Conservation (phyloP, 139 green algal species). For the Chlorokybus atmophyticus region DNA sequence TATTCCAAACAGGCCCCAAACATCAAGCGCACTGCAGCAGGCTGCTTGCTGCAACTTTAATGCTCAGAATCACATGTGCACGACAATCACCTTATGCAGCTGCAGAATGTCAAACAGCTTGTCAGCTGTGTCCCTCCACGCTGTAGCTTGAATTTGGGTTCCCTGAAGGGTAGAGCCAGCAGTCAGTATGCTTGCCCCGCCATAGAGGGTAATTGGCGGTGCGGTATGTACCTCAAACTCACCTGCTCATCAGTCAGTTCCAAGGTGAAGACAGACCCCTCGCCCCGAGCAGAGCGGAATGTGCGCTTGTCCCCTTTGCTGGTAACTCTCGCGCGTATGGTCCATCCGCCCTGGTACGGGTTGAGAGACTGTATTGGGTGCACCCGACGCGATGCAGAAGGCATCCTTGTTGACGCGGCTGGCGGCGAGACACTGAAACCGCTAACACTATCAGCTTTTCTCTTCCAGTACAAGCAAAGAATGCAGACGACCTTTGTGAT, state of each 20-base stretch:
- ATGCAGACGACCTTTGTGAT: no score
- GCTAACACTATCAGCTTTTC: no score
- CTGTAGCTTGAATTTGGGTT: constrained; percentile 60
- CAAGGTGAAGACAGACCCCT: constrained; percentile 87
- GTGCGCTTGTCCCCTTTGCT: constrained; percentile 55
- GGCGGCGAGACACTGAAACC: no score
- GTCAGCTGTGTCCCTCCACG: constrained; percentile 46
- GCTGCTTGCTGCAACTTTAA: no score
- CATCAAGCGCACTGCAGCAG: no score
- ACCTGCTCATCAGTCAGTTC: constrained; percentile 58
- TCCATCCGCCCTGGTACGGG: constrained; percentile 79
- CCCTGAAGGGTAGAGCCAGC: constrained; percentile 18
- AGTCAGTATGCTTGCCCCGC: constrained; percentile 11
- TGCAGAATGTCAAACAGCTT: constrained; percentile 18
- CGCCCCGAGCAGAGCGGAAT: constrained; percentile 60
- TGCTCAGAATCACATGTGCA: not conserved
- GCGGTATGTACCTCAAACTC: no score
- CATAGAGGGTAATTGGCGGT: no score
- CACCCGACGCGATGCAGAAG: not conserved
- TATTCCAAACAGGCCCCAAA: constrained; percentile 1
- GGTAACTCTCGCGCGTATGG: constrained; percentile 74
- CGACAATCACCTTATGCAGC: constrained; percentile 11
- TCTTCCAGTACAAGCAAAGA: no score
- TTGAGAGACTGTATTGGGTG: constrained; percentile 68
- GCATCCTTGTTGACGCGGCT: not conserved